A percentile compares a stretch with the other conserved stretches of the same genome.
phyloP scores from a whole-genome alignment of 208 protist species.

The Crithidia thermophila region DNA sequence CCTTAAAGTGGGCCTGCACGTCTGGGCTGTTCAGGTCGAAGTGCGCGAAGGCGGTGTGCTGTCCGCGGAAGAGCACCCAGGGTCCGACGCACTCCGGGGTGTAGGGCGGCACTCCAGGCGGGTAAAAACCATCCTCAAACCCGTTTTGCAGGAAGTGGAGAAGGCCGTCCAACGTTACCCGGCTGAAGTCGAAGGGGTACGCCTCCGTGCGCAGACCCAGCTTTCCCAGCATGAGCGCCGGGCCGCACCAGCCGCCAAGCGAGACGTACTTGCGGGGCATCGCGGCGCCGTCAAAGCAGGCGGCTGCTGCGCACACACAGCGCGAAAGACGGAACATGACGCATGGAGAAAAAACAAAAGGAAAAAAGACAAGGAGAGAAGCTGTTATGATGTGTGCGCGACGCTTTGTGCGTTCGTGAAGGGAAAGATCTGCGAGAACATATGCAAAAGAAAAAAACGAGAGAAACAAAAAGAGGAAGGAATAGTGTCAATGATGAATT shows the following conservation, averaged over 20 bases:
- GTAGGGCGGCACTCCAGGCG: conserved; percentile 63
- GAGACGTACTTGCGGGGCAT: conserved; percentile 69
- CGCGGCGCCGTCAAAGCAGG: conserved; percentile 30
- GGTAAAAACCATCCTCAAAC: conserved; percentile 74
- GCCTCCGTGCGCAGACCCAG: conserved; percentile 71
- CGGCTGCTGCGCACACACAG: conserved; percentile 5
- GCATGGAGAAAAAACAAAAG: neutral
- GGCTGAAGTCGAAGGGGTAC: conserved; percentile 82
- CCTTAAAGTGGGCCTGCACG: conserved; percentile 52
- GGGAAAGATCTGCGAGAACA: too few relatives aligned
- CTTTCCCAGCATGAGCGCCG: conserved; percentile 74
- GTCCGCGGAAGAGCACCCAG: conserved; percentile 77
- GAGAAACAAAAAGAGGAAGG: too few relatives aligned
- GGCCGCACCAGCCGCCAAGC: conserved; percentile 78
- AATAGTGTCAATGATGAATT: too few relatives aligned
- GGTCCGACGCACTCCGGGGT: conserved; percentile 74
- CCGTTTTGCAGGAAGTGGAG: conserved; percentile 64
- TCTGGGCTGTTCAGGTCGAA: conserved; percentile 73
- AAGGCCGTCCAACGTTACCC: conserved; percentile 67
- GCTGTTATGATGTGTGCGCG: too few relatives aligned
- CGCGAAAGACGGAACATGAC: neutral
- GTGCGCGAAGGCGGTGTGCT: conserved; percentile 82
- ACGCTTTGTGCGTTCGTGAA: too few relatives aligned
- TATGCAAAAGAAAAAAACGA: too few relatives aligned
- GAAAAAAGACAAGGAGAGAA: too few relatives aligned